Evolutionary conservation across 2,329 filamentous ascomycete species (phyloP).

Genomic region (Xylaria hypoxylon): DNA sequence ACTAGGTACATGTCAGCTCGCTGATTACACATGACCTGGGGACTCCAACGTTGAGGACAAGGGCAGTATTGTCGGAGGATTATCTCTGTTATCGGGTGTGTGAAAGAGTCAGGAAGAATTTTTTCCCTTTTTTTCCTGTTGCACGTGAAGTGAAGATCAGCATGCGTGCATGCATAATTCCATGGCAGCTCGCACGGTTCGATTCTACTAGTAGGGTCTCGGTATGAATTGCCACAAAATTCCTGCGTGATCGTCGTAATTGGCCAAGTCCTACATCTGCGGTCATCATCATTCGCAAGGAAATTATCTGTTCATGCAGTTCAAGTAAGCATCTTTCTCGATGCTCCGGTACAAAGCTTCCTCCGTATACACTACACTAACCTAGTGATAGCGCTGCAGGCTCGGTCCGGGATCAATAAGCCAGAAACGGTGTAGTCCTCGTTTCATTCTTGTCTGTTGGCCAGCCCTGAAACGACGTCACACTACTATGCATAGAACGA

Average conservation of each 20-base stretch:
- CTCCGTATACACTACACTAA: background rate
- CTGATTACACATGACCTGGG: constrained; percentile 15
- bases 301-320: constrained; percentile 37
- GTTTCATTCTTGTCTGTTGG: constrained; percentile 32
- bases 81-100: constrained; percentile 3
- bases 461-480: constrained; percentile 38
- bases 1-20: constrained; percentile 17
- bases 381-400: constrained; percentile 7
- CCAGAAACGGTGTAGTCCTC: constrained; percentile 17
- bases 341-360: constrained; percentile 3
- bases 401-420: constrained; percentile 10
- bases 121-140: background rate
- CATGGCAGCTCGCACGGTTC: constrained; percentile 21
- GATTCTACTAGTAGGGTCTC: constrained; percentile 6
- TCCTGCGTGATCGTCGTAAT: constrained; percentile 22
- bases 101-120: too few species aligned
- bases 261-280: constrained; percentile 34
- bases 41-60: constrained; percentile 12
- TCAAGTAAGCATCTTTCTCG: constrained; percentile 15
- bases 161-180: constrained; percentile 36
- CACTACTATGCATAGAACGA: constrained; percentile 29
- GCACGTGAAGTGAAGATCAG: constrained; percentile 32
- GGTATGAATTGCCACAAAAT: constrained; percentile 15
- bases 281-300: constrained; percentile 35
- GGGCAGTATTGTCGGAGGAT: background rate